A percentile compares a stretch with the other conserved stretches of the same genome.
These are phyloP conservation scores for Inonotus obliquus DNA, from an alignment of 1,284 basidiomycete genomes.

Conservation along the genomic window DNA sequence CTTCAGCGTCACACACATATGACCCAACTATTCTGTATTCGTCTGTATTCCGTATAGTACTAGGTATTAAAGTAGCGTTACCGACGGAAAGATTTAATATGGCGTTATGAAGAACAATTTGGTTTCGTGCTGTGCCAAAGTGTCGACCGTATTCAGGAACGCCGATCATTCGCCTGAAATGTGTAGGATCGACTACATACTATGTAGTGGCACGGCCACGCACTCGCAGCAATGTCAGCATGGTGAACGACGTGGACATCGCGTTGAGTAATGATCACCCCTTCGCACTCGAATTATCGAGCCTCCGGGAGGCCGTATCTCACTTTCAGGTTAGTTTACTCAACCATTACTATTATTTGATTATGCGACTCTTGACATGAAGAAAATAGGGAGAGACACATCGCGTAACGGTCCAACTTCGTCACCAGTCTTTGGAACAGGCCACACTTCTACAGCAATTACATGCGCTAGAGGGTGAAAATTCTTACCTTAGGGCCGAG, in stretches of 20 bases:
- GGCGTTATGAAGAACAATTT: no score
- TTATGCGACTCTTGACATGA: neutral
- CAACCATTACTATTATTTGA: neutral
- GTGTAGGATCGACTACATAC: neutral
- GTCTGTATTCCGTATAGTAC: no score
- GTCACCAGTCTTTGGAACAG: constrained; percentile 52
- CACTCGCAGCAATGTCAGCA: neutral
- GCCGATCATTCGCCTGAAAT: neutral
- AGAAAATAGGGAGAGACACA: constrained; percentile 60
- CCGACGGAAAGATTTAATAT: no score
- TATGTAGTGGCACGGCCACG: neutral
- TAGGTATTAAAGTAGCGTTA: no score
- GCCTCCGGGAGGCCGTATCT: constrained; percentile 56
- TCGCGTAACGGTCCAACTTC: constrained; percentile 56
- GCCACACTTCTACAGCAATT: constrained; percentile 45
- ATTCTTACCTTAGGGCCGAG: constrained; percentile 49
- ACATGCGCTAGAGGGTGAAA: constrained; percentile 50
- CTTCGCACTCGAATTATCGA: constrained; percentile 57
- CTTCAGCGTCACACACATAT: no score
- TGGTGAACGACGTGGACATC: neutral
- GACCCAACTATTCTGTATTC: no score
- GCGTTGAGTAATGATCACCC: constrained; percentile 48
- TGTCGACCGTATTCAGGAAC: neutral
- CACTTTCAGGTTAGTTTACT: constrained; percentile 55
- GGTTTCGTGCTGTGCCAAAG: no score